Evolutionary conservation across 2,329 filamentous ascomycete genomes (phyloP).

Genomic region (Alternaria hordeiaustralica): DNA sequence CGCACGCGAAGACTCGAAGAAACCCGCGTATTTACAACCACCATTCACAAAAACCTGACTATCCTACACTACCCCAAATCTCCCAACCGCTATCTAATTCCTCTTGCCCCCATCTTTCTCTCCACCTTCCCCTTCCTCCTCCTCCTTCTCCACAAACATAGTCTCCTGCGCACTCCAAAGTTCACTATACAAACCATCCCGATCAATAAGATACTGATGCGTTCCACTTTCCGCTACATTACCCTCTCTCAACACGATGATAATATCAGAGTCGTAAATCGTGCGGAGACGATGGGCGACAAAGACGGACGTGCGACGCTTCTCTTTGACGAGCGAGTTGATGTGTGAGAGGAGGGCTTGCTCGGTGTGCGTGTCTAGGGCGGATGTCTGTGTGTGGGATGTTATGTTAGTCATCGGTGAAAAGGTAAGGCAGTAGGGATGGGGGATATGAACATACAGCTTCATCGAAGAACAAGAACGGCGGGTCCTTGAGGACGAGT

Average conservation of each 20-base stretch:
- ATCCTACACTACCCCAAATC: background rate
- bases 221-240: constrained; percentile 87
- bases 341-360: constrained; percentile 90
- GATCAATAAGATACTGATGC: constrained; percentile 81
- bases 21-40: background rate
- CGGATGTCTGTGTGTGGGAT: constrained; percentile 68
- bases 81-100: background rate
- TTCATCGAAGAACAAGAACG: constrained; percentile 92
- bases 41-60: background rate
- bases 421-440: background rate
- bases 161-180: constrained; percentile 74
- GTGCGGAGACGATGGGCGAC: constrained; percentile 91
- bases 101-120: background rate
- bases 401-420: constrained; percentile 2
- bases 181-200: constrained; percentile 81
- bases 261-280: constrained; percentile 89
- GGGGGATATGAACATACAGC: constrained; percentile 60
- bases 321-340: constrained; percentile 88
- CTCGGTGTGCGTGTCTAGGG: constrained; percentile 91
- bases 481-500: constrained; percentile 86
- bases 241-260: constrained; percentile 87
- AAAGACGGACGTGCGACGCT: constrained; percentile 88
- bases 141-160: constrained; percentile 33
- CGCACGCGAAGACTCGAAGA: background rate
- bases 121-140: constrained; percentile 2